phyloP scores from a whole-genome alignment of 2,329 filamentous ascomycete species.

The Ophidiomyces ophidiicola region DNA sequence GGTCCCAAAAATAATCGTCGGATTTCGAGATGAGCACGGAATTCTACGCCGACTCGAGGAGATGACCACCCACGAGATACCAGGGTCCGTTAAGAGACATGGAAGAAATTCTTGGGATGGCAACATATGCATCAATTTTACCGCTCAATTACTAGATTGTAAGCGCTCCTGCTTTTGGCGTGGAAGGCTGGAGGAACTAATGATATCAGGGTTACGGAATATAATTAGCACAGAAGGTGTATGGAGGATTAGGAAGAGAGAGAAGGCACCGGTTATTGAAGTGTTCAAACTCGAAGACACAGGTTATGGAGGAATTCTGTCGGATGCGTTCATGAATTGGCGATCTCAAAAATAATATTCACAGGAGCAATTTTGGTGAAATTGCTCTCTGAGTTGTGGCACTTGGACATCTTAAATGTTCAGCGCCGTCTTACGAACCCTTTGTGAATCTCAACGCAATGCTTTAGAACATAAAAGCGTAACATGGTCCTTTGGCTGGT shows the following conservation, averaged over 20 bases:
- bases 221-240: slow-evolving; percentile 57
- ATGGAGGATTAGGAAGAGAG: slow-evolving; percentile 62
- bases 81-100: slow-evolving; percentile 56
- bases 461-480: too few species aligned
- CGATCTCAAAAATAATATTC: slow-evolving; percentile 25
- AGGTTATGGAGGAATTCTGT: slow-evolving; percentile 64
- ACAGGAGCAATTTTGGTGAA: not conserved
- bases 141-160: slow-evolving; percentile 66
- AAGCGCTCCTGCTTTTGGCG: slow-evolving; percentile 26
- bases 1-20: slow-evolving; percentile 82
- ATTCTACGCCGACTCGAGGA: slow-evolving; percentile 62
- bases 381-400: too few species aligned
- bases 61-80: slow-evolving; percentile 67
- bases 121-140: slow-evolving; percentile 87
- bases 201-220: slow-evolving; percentile 44
- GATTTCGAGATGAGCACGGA: slow-evolving; percentile 65
- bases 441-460: too few species aligned
- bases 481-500: too few species aligned
- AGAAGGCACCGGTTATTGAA: slow-evolving; percentile 55
- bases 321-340: slow-evolving; percentile 67
- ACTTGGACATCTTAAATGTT: too few species aligned
- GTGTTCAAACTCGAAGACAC: slow-evolving; percentile 61
- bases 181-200: not conserved
- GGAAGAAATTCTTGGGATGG: slow-evolving; percentile 71
- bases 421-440: too few species aligned